phyloP scores from a whole-genome alignment of 257 asterid species.

The Craterostigma plantagineum region DNA sequence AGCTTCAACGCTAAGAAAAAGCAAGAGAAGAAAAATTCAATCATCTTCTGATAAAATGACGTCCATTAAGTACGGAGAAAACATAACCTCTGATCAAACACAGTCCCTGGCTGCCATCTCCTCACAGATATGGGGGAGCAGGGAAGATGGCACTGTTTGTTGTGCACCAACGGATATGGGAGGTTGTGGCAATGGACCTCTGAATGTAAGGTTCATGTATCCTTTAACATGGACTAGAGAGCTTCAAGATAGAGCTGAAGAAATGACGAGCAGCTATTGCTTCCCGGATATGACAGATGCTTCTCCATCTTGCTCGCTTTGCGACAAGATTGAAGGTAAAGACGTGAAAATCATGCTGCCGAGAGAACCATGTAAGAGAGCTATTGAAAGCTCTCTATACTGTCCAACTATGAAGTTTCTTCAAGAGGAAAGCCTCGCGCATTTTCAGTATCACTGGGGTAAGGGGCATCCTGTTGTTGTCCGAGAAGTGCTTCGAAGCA shows the following conservation, averaged over 20 bases:
- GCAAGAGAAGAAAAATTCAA: constrained; percentile 29
- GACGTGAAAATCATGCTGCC: constrained; percentile 17
- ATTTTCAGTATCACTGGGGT: constrained; percentile 87
- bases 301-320: constrained; percentile 30
- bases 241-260: constrained; percentile 60
- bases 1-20: constrained; percentile 17
- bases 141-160: constrained; percentile 41
- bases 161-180: constrained; percentile 66
- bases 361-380: constrained; percentile 22
- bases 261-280: constrained; percentile 28
- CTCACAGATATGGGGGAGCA: constrained; percentile 24
- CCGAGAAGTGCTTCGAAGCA: constrained; percentile 38
- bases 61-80: constrained; percentile 14
- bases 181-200: constrained; percentile 61
- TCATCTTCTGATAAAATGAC: constrained; percentile 22
- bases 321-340: constrained; percentile 15
- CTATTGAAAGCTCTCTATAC: constrained; percentile 41
- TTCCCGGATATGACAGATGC: constrained; percentile 25
- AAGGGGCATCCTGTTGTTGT: constrained; percentile 87
- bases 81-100: constrained; percentile 18
- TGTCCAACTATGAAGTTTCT: constrained; percentile 50
- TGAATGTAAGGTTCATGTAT: constrained; percentile 49
- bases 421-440: constrained; percentile 44
- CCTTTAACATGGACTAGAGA: constrained; percentile 61
- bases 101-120: constrained; percentile 13